These are phyloP conservation scores for Mycena rebaudengoi DNA, from an alignment of 768 basidiomycete species.

Conservation along the genomic window DNA sequence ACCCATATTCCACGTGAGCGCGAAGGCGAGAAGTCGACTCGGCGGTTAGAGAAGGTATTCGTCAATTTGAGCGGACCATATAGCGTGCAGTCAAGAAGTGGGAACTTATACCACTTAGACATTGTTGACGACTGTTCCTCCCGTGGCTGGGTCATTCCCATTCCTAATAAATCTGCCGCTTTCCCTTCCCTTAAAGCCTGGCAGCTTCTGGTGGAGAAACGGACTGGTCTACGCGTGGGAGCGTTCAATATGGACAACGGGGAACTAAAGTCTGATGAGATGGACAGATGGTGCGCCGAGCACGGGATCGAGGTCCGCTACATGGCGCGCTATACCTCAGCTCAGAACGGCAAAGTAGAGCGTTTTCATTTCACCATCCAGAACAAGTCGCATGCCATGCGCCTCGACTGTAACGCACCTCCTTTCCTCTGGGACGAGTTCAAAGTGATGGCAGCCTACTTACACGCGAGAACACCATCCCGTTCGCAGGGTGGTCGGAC, in stretches of 20 bases:
- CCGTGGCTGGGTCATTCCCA: constrained; percentile 42
- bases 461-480: constrained; percentile 34
- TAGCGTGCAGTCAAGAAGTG: constrained; percentile 29
- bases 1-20: constrained; percentile 38
- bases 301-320: constrained; percentile 25
- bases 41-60: constrained; percentile 38
- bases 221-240: constrained; percentile 27
- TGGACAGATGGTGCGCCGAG: constrained; percentile 21
- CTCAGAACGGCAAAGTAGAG: constrained; percentile 46
- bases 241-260: constrained; percentile 32
- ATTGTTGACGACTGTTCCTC: constrained; percentile 45
- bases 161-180: constrained; percentile 37
- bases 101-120: constrained; percentile 41
- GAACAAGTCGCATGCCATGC: constrained; percentile 39
- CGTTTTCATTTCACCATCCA: constrained; percentile 44
- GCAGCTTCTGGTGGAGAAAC: constrained; percentile 31
- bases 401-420: constrained; percentile 32
- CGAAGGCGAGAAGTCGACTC: constrained; percentile 34
- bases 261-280: constrained; percentile 25
- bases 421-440: constrained; percentile 44
- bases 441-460: constrained; percentile 36
- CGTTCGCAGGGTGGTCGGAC: constrained; percentile 23
- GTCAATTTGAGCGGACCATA: constrained; percentile 38
- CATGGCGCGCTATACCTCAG: constrained; percentile 44
- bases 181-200: constrained; percentile 37